Percentiles rank a stretch among this genome's conserved stretches.
phyloP scores from a whole-genome alignment of 1,284 basidiomycete species.

The Ustilago trichophora region DNA sequence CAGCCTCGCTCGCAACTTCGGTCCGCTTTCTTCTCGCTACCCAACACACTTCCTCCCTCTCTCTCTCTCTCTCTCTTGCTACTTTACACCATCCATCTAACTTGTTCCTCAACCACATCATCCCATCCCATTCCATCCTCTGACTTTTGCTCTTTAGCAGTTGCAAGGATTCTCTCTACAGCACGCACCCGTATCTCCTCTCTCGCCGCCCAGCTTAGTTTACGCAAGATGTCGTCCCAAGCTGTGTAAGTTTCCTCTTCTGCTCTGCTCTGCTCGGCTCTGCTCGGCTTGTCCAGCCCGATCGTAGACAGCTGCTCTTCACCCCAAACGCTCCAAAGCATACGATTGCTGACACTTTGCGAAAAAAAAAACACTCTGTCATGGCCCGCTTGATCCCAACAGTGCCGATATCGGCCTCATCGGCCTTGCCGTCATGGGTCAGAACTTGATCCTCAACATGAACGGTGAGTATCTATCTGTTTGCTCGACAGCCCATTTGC shows the following conservation, averaged over 20 bases:
- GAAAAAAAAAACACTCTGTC: too few species aligned
- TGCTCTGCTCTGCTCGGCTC: background rate
- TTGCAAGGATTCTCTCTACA: conserved; percentile 43
- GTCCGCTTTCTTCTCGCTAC: conserved; percentile 26
- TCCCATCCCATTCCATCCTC: conserved; percentile 7
- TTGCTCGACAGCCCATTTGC: too few species aligned
- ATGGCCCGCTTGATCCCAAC: too few species aligned
- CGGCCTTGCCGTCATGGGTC: conserved; percentile 66
- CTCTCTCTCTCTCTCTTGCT: background rate
- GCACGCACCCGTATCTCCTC: conserved; percentile 36
- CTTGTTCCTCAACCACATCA: conserved; percentile 10
- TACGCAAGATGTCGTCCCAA: conserved; percentile 53
- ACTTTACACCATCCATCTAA: conserved; percentile 8
- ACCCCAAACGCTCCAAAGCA: too few species aligned
- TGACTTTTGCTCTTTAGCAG: conserved; percentile 1
- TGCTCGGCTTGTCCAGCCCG: too few species aligned
- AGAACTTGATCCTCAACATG: conserved; percentile 67
- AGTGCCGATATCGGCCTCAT: conserved; percentile 66
- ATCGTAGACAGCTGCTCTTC: too few species aligned
- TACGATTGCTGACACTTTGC: conserved; percentile 10
- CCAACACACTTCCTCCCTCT: too few species aligned
- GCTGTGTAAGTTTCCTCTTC: conserved; percentile 52
- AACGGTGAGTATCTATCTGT: conserved; percentile 61
- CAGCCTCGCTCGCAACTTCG: too few species aligned
- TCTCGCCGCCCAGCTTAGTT: conserved; percentile 35